A percentile compares a stretch with the other conserved stretches of the same genome.
Conservation (phyloP, 2,329 filamentous ascomycete genomes). For the Trichoderma semiorbis region DNA sequence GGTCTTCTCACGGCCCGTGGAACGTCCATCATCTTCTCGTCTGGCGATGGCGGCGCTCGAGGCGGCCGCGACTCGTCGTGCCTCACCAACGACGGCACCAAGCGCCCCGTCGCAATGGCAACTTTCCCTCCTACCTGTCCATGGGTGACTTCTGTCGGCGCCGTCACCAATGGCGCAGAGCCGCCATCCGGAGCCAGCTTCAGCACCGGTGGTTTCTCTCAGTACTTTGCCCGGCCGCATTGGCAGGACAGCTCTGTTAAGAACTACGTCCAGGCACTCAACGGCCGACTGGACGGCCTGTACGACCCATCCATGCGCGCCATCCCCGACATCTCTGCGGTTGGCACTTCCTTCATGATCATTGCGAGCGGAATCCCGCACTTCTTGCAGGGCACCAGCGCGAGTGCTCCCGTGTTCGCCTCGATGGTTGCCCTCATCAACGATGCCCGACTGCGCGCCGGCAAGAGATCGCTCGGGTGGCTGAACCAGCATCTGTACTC, state of each 20-base stretch:
- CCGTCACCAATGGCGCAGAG: conserved; percentile 40
- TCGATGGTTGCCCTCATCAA: conserved; percentile 54
- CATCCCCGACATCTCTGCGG: conserved; percentile 50
- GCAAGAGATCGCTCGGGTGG: conserved; percentile 51
- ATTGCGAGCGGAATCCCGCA: conserved; percentile 28
- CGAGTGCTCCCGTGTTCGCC: conserved; percentile 53
- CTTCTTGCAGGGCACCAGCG: conserved; percentile 44
- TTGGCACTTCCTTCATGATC: conserved; percentile 55
- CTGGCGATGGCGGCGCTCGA: conserved; percentile 49
- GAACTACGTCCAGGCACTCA: conserved; percentile 40
- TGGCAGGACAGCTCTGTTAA: conserved; percentile 45
- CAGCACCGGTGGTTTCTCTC: conserved; percentile 52
- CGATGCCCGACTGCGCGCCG: conserved; percentile 47
- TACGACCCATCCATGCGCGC: conserved; percentile 47
- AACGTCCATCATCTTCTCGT: conserved; percentile 47
- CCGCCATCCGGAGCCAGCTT: conserved; percentile 43
- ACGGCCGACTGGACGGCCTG: conserved; percentile 40
- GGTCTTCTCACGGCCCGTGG: conserved; percentile 52
- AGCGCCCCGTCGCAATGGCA: conserved; percentile 53
- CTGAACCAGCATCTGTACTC: conserved; percentile 50
- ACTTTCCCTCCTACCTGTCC: conserved; percentile 66
- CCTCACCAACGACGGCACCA: conserved; percentile 55
- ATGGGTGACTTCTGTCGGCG: conserved; percentile 65
- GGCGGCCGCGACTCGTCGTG: conserved; percentile 49
- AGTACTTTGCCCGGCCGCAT: conserved; percentile 43